These are phyloP conservation scores for Ailanthus altissimus DNA, from an alignment of 345 rosid genomes.

Conservation along the genomic window DNA sequence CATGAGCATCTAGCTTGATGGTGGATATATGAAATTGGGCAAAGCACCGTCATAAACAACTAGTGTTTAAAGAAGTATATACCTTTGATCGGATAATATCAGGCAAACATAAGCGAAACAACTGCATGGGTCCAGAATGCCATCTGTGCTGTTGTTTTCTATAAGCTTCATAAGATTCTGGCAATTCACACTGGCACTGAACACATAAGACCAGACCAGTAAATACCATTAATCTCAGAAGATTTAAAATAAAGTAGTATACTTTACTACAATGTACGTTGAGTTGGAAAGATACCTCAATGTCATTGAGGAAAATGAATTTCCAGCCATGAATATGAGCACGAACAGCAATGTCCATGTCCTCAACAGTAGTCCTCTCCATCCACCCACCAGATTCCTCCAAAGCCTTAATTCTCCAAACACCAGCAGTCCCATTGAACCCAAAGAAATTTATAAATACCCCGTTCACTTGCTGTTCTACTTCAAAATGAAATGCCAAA, in stretches of 20 bases:
- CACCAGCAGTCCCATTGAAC: constrained; percentile 95
- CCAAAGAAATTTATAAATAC: constrained; percentile 84
- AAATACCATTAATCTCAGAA: not conserved
- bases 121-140: constrained; percentile 99
- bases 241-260: not conserved
- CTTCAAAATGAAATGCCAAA: constrained; percentile 90
- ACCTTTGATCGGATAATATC: constrained; percentile 79
- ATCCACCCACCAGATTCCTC: constrained; percentile 97
- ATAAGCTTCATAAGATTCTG: constrained; percentile 95
- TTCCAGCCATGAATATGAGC: constrained; percentile 97
- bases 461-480: constrained; percentile 94
- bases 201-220: constrained; percentile 13
- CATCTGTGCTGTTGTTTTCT: constrained; percentile 93
- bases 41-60: not conserved
- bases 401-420: constrained; percentile 93
- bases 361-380: constrained; percentile 96
- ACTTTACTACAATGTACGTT: not conserved
- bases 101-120: constrained; percentile 87
- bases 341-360: constrained; percentile 96
- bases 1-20: not conserved
- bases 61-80: not conserved
- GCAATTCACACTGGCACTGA: constrained; percentile 91
- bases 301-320: constrained; percentile 80
- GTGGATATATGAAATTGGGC: not conserved
- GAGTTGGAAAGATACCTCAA: constrained; percentile 55